phyloP scores from a whole-genome alignment of 2,329 filamentous ascomycete species.

The Graphilbum fragrans region DNA sequence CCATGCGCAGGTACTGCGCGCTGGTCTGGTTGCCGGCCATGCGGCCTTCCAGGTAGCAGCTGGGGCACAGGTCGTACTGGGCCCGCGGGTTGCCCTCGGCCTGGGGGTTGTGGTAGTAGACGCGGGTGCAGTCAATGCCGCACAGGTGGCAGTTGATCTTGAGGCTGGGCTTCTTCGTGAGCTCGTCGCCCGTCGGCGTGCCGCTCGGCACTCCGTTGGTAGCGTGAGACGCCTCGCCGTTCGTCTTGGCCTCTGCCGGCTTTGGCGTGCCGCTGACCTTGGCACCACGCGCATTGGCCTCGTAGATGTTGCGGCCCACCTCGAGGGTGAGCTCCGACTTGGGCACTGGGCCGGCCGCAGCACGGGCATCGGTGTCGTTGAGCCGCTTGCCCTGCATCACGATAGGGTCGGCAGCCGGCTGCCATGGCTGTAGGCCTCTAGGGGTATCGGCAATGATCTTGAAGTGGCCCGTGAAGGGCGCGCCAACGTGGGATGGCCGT shows the following conservation, averaged over 20 bases:
- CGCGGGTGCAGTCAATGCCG: slow-evolving; percentile 70
- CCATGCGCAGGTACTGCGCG: slow-evolving; percentile 76
- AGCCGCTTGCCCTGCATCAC: slow-evolving; percentile 49
- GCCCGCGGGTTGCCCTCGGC: slow-evolving; percentile 48
- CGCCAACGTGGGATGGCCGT: slow-evolving; percentile 86
- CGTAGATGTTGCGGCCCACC: slow-evolving; percentile 89
- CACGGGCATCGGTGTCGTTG: slow-evolving; percentile 61
- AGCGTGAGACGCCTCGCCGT: slow-evolving; percentile 51
- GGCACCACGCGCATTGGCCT: slow-evolving; percentile 68
- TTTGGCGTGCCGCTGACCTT: slow-evolving; percentile 48
- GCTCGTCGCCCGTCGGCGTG: slow-evolving; percentile 37
- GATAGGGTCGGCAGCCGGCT: slow-evolving; percentile 69
- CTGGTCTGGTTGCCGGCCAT: slow-evolving; percentile 69
- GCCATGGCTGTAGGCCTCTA: slow-evolving; percentile 86
- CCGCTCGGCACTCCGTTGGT: slow-evolving; percentile 48
- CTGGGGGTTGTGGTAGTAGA: slow-evolving; percentile 48
- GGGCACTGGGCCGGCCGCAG: slow-evolving; percentile 48
- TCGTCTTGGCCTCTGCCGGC: slow-evolving; percentile 49
- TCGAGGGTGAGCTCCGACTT: slow-evolving; percentile 87
- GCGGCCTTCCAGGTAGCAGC: slow-evolving; percentile 75
- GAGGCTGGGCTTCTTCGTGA: slow-evolving; percentile 52
- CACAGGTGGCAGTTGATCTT: slow-evolving; percentile 81
- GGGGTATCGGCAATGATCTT: slow-evolving; percentile 92
- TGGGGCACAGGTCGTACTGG: slow-evolving; percentile 83
- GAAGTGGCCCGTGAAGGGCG: slow-evolving; percentile 96